A percentile compares a stretch with the other conserved stretches of the same genome.
These are phyloP conservation scores for Neobulgaria alba DNA, from an alignment of 2,329 filamentous ascomycete genomes.

Conservation along the genomic window DNA sequence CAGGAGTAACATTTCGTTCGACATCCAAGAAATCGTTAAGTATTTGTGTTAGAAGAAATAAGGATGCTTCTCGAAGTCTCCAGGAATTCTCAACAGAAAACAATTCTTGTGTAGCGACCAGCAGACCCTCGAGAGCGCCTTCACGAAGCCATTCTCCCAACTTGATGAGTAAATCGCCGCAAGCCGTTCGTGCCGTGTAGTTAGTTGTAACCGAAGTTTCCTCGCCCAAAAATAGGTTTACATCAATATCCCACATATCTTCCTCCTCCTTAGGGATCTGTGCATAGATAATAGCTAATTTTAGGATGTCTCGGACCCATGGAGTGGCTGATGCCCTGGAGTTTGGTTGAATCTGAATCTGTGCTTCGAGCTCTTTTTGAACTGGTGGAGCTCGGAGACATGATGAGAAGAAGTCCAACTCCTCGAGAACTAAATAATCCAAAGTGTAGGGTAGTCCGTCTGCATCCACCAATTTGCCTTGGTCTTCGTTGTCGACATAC, in stretches of 20 bases:
- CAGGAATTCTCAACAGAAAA: constrained; percentile 53
- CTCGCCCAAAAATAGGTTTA: constrained; percentile 90
- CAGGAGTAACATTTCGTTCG: constrained; percentile 58
- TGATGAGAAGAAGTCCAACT: constrained; percentile 89
- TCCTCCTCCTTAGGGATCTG: constrained; percentile 91
- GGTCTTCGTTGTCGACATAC: constrained; percentile 77
- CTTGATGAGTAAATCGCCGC: constrained; percentile 86
- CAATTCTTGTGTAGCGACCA: constrained; percentile 65
- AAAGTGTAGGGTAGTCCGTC: constrained; percentile 91
- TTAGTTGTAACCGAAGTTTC: constrained; percentile 92
- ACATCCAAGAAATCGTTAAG: constrained; percentile 76
- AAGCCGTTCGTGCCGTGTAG: constrained; percentile 89
- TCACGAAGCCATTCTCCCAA: constrained; percentile 80
- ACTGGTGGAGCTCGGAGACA: constrained; percentile 84
- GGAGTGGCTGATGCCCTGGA: constrained; percentile 48
- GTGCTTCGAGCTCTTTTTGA: constrained; percentile 76
- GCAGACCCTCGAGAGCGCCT: constrained; percentile 68
- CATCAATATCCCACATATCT: constrained; percentile 91
- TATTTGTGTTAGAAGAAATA: constrained; percentile 80
- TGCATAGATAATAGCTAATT: constrained; percentile 73
- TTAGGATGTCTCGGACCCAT: constrained; percentile 85
- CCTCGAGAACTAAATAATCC: constrained; percentile 87
- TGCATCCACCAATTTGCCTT: constrained; percentile 81
- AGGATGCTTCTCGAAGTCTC: constrained; percentile 66
- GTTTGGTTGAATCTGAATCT: constrained; percentile 53